A percentile compares a stretch with the other conserved stretches of the same genome.
Conservation (phyloP, 1,139 yeast species). For the Geotrichum aggregatum region DNA sequence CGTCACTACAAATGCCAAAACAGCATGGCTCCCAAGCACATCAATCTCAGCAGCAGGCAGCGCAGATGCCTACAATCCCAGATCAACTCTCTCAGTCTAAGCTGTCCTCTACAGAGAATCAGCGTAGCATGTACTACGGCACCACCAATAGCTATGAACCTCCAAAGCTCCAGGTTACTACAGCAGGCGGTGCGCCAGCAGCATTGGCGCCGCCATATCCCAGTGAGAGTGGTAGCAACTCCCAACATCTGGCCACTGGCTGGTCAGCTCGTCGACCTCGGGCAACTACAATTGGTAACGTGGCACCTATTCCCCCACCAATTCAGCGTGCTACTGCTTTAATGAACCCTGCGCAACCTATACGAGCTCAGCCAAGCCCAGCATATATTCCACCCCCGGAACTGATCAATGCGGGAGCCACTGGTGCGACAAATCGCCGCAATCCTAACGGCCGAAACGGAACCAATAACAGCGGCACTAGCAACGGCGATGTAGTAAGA, state of each 20-base stretch:
- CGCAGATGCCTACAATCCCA: background rate
- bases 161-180: background rate
- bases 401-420: constrained; percentile 18
- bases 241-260: background rate
- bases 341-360: constrained; percentile 40
- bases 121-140: background rate
- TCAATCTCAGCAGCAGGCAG: background rate
- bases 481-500: constrained; percentile 8
- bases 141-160: background rate
- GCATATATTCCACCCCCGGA: constrained; percentile 44
- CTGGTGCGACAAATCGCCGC: background rate
- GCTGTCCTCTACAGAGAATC: background rate
- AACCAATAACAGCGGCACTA: background rate
- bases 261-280: constrained; percentile 35
- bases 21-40: constrained; percentile 4
- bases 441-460: background rate
- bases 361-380: constrained; percentile 42
- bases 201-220: background rate
- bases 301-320: constrained; percentile 42
- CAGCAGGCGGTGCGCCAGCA: background rate
- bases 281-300: constrained; percentile 43
- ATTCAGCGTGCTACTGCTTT: constrained; percentile 43
- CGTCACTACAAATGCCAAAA: constrained; percentile 1
- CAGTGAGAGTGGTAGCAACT: too few species aligned
- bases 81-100: background rate